Conservation (phyloP, 1,284 basidiomycete species). For the Puccinia hordei region DNA sequence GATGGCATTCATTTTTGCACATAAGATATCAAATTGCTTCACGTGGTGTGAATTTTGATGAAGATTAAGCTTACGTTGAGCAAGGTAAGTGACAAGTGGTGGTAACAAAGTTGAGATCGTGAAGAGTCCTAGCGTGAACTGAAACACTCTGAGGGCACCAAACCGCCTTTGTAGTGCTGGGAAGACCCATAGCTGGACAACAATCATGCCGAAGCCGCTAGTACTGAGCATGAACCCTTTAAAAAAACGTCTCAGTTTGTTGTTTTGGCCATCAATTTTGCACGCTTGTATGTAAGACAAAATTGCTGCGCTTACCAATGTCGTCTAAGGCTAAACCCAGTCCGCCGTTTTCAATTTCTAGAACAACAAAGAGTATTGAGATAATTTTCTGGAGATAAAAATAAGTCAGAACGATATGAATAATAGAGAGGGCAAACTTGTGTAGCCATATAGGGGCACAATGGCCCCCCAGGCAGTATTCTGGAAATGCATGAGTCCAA, state of each 20-base stretch:
- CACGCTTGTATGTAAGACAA: background rate
- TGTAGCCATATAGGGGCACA: constrained; percentile 35
- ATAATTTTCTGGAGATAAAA: background rate
- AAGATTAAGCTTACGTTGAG: constrained; percentile 14
- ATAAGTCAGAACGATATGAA: background rate
- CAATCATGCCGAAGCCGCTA: constrained; percentile 39
- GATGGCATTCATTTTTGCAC: background rate
- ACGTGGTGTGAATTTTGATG: background rate
- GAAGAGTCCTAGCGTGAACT: constrained; percentile 15
- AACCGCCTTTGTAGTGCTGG: constrained; percentile 28
- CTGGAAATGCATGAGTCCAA: constrained; percentile 30
- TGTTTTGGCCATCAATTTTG: background rate
- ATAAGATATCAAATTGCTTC: background rate
- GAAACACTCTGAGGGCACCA: constrained; percentile 31
- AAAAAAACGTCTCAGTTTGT: background rate
- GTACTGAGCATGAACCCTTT: constrained; percentile 40
- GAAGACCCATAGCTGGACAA: constrained; percentile 44
- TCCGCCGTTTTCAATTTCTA: constrained; percentile 35
- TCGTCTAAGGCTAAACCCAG: constrained; percentile 33
- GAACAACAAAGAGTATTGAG: background rate
- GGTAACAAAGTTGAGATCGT: constrained; percentile 21
- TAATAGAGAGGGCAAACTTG: constrained; percentile 19
- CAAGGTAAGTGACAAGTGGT: constrained; percentile 34
- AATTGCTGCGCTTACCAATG: constrained; percentile 14
- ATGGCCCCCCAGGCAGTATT: constrained; percentile 37